These are phyloP conservation scores for Sugiyamaella smithiae DNA, from an alignment of 805 yeast genomes.

Conservation along the genomic window DNA sequence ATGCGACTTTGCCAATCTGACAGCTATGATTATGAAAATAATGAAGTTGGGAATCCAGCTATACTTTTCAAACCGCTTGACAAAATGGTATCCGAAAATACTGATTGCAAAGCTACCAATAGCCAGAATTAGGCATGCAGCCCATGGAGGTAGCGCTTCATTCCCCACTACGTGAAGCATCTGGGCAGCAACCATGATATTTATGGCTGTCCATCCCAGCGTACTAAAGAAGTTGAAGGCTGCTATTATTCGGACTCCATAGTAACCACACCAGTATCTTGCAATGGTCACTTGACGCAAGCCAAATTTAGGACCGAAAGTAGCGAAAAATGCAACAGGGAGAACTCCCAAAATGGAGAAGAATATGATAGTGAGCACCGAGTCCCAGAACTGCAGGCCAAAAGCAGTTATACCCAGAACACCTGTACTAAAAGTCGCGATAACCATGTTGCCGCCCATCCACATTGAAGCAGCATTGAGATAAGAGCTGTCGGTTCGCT, in stretches of 20 bases:
- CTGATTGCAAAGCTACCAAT: slow-evolving; percentile 67
- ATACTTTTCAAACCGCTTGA: slow-evolving; percentile 79
- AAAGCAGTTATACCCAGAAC: slow-evolving; percentile 62
- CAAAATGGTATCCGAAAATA: slow-evolving; percentile 78
- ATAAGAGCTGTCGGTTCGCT: slow-evolving; percentile 64
- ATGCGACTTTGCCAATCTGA: slow-evolving; percentile 64
- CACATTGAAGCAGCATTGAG: slow-evolving; percentile 81
- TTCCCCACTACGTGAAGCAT: slow-evolving; percentile 71
- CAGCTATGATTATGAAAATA: slow-evolving; percentile 74
- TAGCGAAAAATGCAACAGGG: slow-evolving; percentile 79
- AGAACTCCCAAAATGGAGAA: slow-evolving; percentile 69
- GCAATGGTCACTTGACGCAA: slow-evolving; percentile 84
- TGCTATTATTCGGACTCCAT: slow-evolving; percentile 72
- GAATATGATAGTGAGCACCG: slow-evolving; percentile 63
- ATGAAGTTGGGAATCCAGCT: slow-evolving; percentile 82
- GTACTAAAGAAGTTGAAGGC: slow-evolving; percentile 77
- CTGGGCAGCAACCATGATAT: slow-evolving; percentile 86
- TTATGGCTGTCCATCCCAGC: slow-evolving; percentile 94
- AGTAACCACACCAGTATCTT: slow-evolving; percentile 72
- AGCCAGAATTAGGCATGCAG: slow-evolving; percentile 75
- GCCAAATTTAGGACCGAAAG: slow-evolving; percentile 81
- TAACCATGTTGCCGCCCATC: slow-evolving; percentile 85
- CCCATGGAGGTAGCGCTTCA: slow-evolving; percentile 77
- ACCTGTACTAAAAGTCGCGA: slow-evolving; percentile 80
- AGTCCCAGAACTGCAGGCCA: slow-evolving; percentile 70